Evolutionary conservation across 2,329 filamentous ascomycete genomes (phyloP), one percentile per base, ranked within the genome.

Genomic region (Aspergillus arachidicola): DNA sequence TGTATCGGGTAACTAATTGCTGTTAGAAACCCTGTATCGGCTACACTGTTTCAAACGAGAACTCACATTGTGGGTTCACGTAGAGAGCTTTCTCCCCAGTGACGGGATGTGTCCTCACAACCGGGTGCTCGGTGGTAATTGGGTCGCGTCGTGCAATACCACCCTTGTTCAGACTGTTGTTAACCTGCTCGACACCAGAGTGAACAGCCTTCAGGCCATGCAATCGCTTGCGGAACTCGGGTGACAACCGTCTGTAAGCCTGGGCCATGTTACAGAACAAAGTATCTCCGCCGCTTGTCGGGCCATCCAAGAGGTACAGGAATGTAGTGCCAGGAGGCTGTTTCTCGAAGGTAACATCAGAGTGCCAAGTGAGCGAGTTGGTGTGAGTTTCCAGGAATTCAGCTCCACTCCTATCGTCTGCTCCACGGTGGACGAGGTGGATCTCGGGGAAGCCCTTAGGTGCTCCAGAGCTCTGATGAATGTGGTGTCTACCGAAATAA

Each of bases 261-360:
- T 91, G 90, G 0, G 84, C 92, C 69, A 90, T 87, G 74, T 96
- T 91, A 53, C 85, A 87, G 72, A 96, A 97, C 3, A 96, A 81
- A 0, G 93, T 97, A 74, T 97, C 93, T 55, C 93, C 94, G 41
- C 93, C 93, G 0, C 87, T 89, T 45, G 86, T 83, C 1, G 93
- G 93, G 51, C 87, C 89, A 73, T 97, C 93, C n/a, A 97, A 85
- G 57, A 93, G 84, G 74, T 96, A 96, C 41, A 97, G 79, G 79
- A 97, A 96, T 0, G 94, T 96, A 0, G 93, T 97, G 34, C 93
- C 92, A 0, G 94, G 93, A 1, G 94, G 93, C 79, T 97, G 93
- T 68, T 86, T 82, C 81, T 97, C 94, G 74, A 96, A 97, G 0
- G 91, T 91, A 1, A 96, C 89, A 69, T 97, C 93, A 0, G 89